Evolutionary conservation across 1,139 yeast genomes (phyloP), one percentile per base, ranked within the genome.

Genomic region (Trichomonascaceae sp.): DNA sequence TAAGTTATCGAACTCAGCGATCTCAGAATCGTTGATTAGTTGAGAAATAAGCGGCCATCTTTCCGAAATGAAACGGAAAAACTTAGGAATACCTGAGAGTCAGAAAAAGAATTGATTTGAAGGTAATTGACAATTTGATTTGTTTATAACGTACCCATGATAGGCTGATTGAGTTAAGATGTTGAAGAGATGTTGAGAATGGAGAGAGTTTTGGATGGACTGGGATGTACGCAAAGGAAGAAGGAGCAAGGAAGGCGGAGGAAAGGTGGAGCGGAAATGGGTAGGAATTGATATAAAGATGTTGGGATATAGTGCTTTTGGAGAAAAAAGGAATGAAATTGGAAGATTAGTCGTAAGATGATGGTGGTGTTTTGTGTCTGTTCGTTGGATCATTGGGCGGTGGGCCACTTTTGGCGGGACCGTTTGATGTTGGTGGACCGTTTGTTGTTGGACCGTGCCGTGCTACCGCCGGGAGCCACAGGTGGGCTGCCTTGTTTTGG

Each of bases 41-140:
- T 90, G 96, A 13, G 96, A 85, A 61, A 93, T 90, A 76, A 87
- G 78, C 39, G 99, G 99, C 98, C 98, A 95, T 83, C 99, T 84
- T 74, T 95, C 99, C 53, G 98, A 89, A 75, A 93, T 90, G 76
- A 89, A 93, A 72, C 97, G 82, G 72, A 89, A 93, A 70, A 91
- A 93, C 69, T 93, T 91, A 55, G 98, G 98, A 70, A 93, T 91
- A 78, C 99, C 99, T 73, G 38, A 13, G 20, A 41, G 41, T 36
- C n/a, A 36, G 41, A 36, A 6, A 9, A 2, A 32, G 15, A n/a
- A 12, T 12, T 4, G 9, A 32, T 12, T 32, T 8, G 38, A 32
- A 13, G 41, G 3, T 27, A 27, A 27, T 27, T 27, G 32, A 7
- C 9, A 10, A n/a, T n/a, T n/a, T 10, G 32, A 10, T 27, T 3